phyloP scores from a whole-genome alignment of 257 asterid genomes.

The Primulina huaijiensis region DNA sequence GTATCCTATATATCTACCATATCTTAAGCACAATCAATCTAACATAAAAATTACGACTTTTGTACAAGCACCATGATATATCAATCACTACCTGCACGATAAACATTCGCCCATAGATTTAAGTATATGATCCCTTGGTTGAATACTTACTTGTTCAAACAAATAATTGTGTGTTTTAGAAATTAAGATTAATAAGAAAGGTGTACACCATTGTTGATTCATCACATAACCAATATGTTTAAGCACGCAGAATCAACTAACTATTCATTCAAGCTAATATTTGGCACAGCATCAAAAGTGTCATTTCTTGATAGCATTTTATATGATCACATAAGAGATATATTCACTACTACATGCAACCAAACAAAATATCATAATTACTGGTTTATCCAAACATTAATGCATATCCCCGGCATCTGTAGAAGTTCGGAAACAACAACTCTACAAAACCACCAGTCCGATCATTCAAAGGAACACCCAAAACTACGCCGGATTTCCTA shows the following conservation, averaged over 20 bases:
- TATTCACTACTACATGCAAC: not conserved
- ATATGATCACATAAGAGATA: not conserved
- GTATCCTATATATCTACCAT: not conserved
- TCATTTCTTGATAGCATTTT: not conserved
- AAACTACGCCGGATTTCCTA: not conserved
- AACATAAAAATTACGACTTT: not conserved
- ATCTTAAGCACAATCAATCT: not conserved
- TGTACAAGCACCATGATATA: slow-evolving; percentile 3
- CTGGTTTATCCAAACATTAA: not conserved
- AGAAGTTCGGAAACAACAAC: not conserved
- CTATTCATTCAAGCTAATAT: slow-evolving; percentile 15
- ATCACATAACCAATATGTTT: slow-evolving; percentile 3
- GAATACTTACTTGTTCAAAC: not conserved
- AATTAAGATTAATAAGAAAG: slow-evolving; percentile 18
- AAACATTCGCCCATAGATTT: slow-evolving; percentile 1
- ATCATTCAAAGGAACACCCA: slow-evolving; percentile 4
- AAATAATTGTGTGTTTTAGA: not conserved
- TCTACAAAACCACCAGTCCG: not conserved
- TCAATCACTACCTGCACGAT: slow-evolving; percentile 14
- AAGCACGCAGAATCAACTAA: slow-evolving; percentile 4
- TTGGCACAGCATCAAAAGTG: not conserved
- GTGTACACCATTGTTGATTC: slow-evolving; percentile 13
- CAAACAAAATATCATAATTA: not conserved
- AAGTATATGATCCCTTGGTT: not conserved
- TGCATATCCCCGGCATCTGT: not conserved